Percentiles rank a stretch among this genome's conserved stretches.
phyloP scores from a whole-genome alignment of 805 yeast genomes.

The Saccharomycopsis oosterbeekiorum region DNA sequence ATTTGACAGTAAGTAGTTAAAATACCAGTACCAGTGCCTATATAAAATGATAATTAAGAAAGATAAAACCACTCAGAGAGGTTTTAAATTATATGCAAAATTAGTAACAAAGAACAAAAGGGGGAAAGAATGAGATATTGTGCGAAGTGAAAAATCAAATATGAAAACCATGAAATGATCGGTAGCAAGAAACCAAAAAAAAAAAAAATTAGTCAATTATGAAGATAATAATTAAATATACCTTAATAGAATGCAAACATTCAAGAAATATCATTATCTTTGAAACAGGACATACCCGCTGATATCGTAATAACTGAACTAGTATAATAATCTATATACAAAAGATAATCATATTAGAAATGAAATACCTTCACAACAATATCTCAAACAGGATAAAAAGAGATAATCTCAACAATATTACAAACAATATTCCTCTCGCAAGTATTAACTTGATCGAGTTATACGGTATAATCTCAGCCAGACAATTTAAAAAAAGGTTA shows the following conservation, averaged over 20 bases:
- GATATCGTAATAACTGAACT: neutral
- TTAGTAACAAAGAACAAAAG: constrained; percentile 13
- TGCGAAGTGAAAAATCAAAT: neutral
- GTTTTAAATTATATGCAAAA: constrained; percentile 6
- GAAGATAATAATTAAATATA: no score
- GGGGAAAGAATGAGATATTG: neutral
- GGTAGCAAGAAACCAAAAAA: no score
- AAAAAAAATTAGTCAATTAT: no score
- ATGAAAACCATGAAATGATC: neutral
- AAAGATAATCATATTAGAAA: neutral
- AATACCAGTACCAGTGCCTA: constrained; percentile 85
- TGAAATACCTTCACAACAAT: neutral
- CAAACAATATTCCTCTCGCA: constrained; percentile 56
- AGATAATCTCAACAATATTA: neutral
- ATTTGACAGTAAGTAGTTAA: constrained; percentile 79
- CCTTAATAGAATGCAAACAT: no score
- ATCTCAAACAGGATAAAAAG: neutral
- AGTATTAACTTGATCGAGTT: constrained; percentile 76
- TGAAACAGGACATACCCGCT: no score
- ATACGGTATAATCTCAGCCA: constrained; percentile 69
- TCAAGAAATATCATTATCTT: no score
- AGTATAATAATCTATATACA: neutral
- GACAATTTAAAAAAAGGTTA: neutral
- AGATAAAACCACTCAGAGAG: neutral
- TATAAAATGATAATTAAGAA: neutral